Evolutionary conservation across 202 grass and related monocot genomes (phyloP).

Genomic region (Brachypodium distachyon): DNA sequence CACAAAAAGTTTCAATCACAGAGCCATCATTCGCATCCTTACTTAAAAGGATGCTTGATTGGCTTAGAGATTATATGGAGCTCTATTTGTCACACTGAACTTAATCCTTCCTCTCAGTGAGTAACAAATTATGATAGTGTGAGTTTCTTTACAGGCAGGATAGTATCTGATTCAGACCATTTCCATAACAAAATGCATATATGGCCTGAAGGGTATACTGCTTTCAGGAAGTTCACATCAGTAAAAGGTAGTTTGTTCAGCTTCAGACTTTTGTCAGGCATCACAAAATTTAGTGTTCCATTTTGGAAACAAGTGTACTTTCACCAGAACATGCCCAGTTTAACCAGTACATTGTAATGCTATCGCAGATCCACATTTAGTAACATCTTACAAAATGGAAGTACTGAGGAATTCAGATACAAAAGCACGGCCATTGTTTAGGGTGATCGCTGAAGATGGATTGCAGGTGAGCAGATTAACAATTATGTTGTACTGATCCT

Average conservation of each 20-base stretch:
- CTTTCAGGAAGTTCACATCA: constrained; percentile 77
- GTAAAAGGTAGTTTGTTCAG: constrained; percentile 46
- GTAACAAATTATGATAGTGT: background rate
- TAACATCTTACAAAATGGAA: constrained; percentile 93
- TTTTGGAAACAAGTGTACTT: background rate
- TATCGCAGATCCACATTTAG: constrained; percentile 61
- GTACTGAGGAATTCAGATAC: constrained; percentile 79
- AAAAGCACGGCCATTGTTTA: constrained; percentile 78
- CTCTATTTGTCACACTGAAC: background rate
- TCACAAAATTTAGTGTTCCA: background rate
- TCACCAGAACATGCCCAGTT: background rate
- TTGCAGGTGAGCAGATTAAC: constrained; percentile 43
- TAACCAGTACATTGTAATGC: constrained; percentile 19
- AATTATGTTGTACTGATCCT: background rate
- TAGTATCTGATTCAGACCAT: constrained; percentile 86
- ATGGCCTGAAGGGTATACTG: constrained; percentile 98
- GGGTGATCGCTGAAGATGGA: constrained; percentile 74
- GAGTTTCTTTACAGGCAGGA: constrained; percentile 68
- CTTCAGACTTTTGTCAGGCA: background rate
- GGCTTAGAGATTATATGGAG: background rate
- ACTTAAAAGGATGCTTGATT: background rate
- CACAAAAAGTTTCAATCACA: background rate
- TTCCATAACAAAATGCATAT: constrained; percentile 97
- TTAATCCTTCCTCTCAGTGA: background rate
- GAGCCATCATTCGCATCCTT: background rate